phyloP scores from a whole-genome alignment of 2,329 filamentous ascomycete species.

The Rutstroemia sp. region DNA sequence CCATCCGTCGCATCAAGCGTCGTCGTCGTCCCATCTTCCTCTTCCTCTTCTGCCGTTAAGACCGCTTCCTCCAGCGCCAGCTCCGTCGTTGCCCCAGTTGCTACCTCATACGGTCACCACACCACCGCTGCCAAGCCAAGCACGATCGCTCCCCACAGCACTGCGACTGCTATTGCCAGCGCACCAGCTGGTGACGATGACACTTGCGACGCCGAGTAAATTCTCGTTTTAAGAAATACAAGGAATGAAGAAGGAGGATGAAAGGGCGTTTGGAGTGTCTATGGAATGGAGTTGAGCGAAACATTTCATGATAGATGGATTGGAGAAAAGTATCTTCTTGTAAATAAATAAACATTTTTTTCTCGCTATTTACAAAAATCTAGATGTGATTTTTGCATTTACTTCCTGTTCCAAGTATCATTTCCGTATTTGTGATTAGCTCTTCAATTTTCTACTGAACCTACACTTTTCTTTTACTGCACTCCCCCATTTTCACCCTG shows the following conservation, averaged over 20 bases:
- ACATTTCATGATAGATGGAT: background rate
- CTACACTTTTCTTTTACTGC: too few species aligned
- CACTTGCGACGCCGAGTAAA: constrained; percentile 1
- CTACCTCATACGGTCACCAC: background rate
- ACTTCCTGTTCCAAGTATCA: too few species aligned
- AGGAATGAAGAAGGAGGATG: too few species aligned
- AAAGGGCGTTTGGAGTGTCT: too few species aligned
- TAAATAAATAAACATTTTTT: background rate
- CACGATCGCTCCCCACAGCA: background rate
- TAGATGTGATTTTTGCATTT: too few species aligned
- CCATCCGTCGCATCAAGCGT: background rate
- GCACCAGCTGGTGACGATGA: background rate
- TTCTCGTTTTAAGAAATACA: background rate
- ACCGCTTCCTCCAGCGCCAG: background rate
- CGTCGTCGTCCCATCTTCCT: background rate
- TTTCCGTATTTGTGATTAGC: too few species aligned
- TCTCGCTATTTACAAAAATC: background rate
- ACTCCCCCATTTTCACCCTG: too few species aligned
- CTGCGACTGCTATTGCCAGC: background rate
- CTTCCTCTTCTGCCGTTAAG: background rate
- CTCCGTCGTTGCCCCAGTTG: background rate
- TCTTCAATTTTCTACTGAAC: too few species aligned
- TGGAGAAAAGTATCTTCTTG: background rate
- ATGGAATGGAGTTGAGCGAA: too few species aligned
- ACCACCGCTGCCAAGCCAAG: background rate